Evolutionary conservation across 1,284 basidiomycete genomes (phyloP), one percentile per base, ranked within the genome.

Genomic region (Moesziomyces sp.): DNA sequence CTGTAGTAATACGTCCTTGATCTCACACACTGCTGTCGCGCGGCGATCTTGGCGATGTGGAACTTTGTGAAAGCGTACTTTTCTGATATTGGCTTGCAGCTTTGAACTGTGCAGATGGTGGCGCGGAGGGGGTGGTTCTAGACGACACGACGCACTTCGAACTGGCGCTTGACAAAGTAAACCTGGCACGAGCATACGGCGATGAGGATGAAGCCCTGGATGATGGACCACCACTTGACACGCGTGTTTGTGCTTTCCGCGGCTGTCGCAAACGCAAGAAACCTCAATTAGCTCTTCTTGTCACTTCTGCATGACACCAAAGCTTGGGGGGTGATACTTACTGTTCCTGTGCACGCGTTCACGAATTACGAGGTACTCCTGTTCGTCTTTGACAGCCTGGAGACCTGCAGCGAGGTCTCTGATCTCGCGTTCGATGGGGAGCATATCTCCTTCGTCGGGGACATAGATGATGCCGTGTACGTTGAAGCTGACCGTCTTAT

Each of bases 161-260:
- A 79, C 45, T 79, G 77, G 53, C 80, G 93, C 88, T 97, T 96
- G 63, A 99, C 88, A 87, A 98, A 99, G 86, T 96, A 97, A 59
- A 99, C 89, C 86, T 99, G 97, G 93, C 94, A 98, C 30, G 89
- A 94, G 67, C 97, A 95, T 0, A 97, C 92, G 16, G 89, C 88
- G 79, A 98, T 91, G 46, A 99, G 87, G 30, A 99, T 91, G 51
- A 92, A 83, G 18, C 91, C 89, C 85, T 99, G 97, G 14, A 94
- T 85, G 69, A 99, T 91, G 13, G 93, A 96, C 97, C 97, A 99
- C 93, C 93, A 99, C 86, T 98, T 99, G 63, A 99, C 95, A 45
- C 97, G 90, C 40, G 92, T 89, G 84, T 99, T 99, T 11, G 86
- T 86, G 48, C 82, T 84, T 63, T 86, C 86, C n/a, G 86, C 85